Evolutionary conservation across 192 early-diverging fungal genomes (phyloP).

Genomic region (Diversispora epigaea): DNA sequence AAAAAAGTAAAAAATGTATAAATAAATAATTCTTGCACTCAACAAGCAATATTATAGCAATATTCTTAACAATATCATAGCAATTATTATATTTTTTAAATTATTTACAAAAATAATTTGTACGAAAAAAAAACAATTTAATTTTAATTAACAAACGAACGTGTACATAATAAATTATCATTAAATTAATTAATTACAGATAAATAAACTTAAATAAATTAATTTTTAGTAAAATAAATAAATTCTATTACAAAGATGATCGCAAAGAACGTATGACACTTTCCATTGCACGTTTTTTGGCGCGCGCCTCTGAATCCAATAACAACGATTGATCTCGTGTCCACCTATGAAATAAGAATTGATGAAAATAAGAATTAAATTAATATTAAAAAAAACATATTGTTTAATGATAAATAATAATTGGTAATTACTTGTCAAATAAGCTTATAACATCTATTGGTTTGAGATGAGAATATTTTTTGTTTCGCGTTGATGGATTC

Average conservation of each 20-base stretch:
- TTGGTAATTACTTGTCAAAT: slow-evolving; percentile 75
- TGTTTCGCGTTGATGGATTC: slow-evolving; percentile 59
- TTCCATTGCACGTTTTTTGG: slow-evolving; percentile 30
- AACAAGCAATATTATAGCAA: too few species aligned
- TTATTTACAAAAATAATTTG: too few species aligned
- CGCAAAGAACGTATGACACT: slow-evolving; percentile 7
- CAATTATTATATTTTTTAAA: too few species aligned
- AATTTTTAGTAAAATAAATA: slow-evolving; percentile 1
- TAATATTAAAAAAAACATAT: neutral
- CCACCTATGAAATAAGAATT: neutral
- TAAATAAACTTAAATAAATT: too few species aligned
- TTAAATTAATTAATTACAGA: too few species aligned
- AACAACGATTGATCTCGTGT: neutral
- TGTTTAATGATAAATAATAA: neutral
- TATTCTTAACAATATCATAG: too few species aligned
- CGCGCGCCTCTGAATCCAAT: neutral
- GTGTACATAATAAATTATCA: too few species aligned
- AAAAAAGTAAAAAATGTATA: too few species aligned
- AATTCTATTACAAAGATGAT: slow-evolving; percentile 26
- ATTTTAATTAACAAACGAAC: too few species aligned
- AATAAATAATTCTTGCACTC: too few species aligned
- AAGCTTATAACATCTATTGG: slow-evolving; percentile 60
- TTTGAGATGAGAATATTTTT: slow-evolving; percentile 66
- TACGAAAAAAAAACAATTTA: too few species aligned
- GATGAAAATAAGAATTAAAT: neutral